Conservation (phyloP, 192 early-diverging fungal genomes). For the Allomyces javanicus region DNA sequence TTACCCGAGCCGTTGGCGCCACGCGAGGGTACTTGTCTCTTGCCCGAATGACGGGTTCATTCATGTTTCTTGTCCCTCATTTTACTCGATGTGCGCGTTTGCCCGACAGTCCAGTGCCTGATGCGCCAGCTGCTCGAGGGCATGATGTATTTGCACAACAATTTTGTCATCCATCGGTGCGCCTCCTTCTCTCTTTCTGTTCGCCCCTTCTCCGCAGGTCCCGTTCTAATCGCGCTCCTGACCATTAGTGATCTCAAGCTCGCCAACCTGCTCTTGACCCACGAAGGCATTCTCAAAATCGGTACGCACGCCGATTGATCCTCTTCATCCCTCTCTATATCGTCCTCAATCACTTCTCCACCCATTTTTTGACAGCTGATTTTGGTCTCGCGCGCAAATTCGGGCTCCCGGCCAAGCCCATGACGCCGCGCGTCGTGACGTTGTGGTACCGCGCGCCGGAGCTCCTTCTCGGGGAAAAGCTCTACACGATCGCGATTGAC, state of each 20-base stretch:
- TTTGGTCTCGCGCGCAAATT: conserved; percentile 75
- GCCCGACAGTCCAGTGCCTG: conserved; percentile 53
- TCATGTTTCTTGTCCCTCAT: no score
- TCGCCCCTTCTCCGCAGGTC: no score
- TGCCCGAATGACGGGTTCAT: no score
- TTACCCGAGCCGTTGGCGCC: no score
- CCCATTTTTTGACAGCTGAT: conserved; percentile 35
- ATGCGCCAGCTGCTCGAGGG: conserved; percentile 79
- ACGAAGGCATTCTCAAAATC: conserved; percentile 76
- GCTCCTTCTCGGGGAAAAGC: conserved; percentile 63
- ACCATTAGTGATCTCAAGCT: conserved; percentile 57
- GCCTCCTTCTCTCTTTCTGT: no score
- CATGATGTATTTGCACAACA: conserved; percentile 65
- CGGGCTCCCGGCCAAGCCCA: conserved; percentile 44
- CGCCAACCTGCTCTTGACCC: conserved; percentile 77
- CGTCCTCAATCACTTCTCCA: background rate
- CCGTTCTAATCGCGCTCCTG: no score
- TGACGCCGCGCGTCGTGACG: conserved; percentile 82
- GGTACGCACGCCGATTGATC: conserved; percentile 17
- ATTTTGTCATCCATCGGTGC: conserved; percentile 57
- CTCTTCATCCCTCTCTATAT: background rate
- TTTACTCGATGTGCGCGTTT: background rate
- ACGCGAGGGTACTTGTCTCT: no score
- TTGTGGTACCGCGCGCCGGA: conserved; percentile 95
- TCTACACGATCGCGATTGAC: conserved; percentile 74